Conservation (phyloP, 2,329 filamentous ascomycete genomes). For the Fusarium chaquense region DNA sequence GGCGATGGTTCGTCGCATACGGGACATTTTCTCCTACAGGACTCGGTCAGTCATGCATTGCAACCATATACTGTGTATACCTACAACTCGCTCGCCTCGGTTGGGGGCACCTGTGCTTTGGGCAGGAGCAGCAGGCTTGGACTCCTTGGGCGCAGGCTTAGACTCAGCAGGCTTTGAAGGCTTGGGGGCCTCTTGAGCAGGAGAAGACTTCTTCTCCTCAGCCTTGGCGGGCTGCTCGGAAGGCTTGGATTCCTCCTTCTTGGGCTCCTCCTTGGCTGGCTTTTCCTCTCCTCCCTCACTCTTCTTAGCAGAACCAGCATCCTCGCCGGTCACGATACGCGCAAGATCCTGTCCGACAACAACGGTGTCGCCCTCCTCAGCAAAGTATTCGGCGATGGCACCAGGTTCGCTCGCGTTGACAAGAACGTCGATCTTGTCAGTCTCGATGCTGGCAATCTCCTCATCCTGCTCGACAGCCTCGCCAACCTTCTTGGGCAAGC, state of each 20-base stretch:
- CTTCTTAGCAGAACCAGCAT: slow-evolving; percentile 35
- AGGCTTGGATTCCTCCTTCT: slow-evolving; percentile 37
- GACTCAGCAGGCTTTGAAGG: slow-evolving; percentile 34
- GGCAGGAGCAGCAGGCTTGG: slow-evolving; percentile 19
- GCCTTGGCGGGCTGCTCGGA: slow-evolving; percentile 27
- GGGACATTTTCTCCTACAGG: slow-evolving; percentile 59
- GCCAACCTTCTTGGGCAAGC: slow-evolving; percentile 48
- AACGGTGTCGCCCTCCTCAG: slow-evolving; percentile 50
- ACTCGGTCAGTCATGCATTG: slow-evolving; percentile 1
- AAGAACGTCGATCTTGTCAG: slow-evolving; percentile 52
- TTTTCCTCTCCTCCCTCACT: slow-evolving; percentile 37
- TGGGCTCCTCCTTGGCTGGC: slow-evolving; percentile 32
- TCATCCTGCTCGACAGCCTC: slow-evolving; percentile 50
- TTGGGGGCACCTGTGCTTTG: slow-evolving; percentile 22
- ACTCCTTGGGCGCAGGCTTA: slow-evolving; percentile 36
- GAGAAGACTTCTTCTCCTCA: slow-evolving; percentile 37
- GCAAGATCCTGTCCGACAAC: slow-evolving; percentile 51
- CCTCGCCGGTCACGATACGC: slow-evolving; percentile 47
- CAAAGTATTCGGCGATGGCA: slow-evolving; percentile 49
- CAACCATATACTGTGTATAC: neutral
- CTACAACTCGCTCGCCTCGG: slow-evolving; percentile 41
- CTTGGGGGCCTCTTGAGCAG: slow-evolving; percentile 27
- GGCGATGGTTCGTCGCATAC: slow-evolving; percentile 82
- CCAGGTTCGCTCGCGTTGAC: slow-evolving; percentile 47
- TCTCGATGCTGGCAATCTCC: slow-evolving; percentile 51